Base-by-base conservation (phyloP, 805 yeast genomes). In the Candida ficus region DNA sequence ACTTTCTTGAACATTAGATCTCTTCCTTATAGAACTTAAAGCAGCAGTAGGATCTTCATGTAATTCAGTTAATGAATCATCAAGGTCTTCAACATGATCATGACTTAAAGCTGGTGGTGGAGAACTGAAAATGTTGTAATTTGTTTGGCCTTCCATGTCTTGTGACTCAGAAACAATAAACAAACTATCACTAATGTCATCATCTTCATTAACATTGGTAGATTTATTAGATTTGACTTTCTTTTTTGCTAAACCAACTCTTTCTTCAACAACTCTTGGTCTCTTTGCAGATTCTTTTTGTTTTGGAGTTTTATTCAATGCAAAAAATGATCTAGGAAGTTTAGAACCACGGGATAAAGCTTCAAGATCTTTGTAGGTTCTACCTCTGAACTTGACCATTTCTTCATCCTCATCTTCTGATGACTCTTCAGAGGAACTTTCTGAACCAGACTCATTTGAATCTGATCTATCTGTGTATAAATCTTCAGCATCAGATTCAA, bases 201-300 rank as follows among this genome's bases (percentile, higher is more conserved):
- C n/a, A 12, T 17, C 22, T 14, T 26, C n/a, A 10, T 26, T 27
- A 21, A 8, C 5, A n/a, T 25, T 10, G 12, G 3, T 16, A 13
- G 22, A 4, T 5, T n/a, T 7, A 20, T 25, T 13, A 5, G 25
- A 12, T 9, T 33, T 18, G n/a, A 27, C 26, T 33, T 50, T 52
- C 38, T 42, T 47, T 25, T 43, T 47, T 3, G 60, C 60, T 13
- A 54, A 41, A 7, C 60, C 60, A 33, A 39, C 33, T 11, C 53
- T 44, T 5, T 40, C 33, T n/a, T 35, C 42, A 7, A 22, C 28
- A 2, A 33, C 17, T 10, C 29, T 36, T 6, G 35, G 9, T n/a
- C 37, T 44, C 25, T 41, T 41, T 12, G 33, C 22, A 4, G 10
- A 4, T 10, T 35, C 12, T 17, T 37, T 19, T 25, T 10, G n/a